These are phyloP conservation scores for Nasturtium officinale DNA, from an alignment of 345 rosid genomes.

Conservation along the genomic window DNA sequence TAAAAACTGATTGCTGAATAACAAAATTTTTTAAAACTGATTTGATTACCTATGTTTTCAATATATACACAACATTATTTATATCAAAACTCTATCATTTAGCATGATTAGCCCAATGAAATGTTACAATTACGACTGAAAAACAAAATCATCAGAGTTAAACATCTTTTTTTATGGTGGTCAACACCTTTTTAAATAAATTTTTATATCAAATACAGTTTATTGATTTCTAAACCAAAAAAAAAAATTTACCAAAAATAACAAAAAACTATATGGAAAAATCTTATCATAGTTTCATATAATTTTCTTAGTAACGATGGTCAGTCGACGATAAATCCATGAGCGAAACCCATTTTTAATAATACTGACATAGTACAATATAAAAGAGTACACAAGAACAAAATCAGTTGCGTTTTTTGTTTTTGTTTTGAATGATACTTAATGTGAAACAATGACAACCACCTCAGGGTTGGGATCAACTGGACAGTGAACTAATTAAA, in stretches of 20 bases:
- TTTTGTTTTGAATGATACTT: not conserved
- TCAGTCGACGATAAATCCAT: not conserved
- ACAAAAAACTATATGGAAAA: constrained; percentile 1
- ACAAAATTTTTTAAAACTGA: too few species aligned
- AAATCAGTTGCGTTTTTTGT: not conserved
- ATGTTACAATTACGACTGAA: too few species aligned
- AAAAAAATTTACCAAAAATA: not conserved
- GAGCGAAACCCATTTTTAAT: not conserved
- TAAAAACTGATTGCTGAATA: too few species aligned
- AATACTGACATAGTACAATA: not conserved
- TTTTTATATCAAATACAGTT: too few species aligned
- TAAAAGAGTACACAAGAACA: not conserved
- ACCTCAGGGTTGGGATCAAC: constrained; percentile 8
- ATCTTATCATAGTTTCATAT: not conserved
- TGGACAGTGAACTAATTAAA: constrained; percentile 14
- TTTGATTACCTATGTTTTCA: not conserved
- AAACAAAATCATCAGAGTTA: too few species aligned
- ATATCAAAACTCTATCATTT: too few species aligned
- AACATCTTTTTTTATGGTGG: too few species aligned
- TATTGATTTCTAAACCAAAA: not conserved
- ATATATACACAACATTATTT: too few species aligned
- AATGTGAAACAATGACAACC: constrained; percentile 12
- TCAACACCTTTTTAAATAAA: too few species aligned
- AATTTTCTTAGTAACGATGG: not conserved
- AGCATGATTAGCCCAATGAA: too few species aligned